Base-by-base conservation (phyloP, 257 asterid genomes). In the Nemophila menziesii region DNA sequence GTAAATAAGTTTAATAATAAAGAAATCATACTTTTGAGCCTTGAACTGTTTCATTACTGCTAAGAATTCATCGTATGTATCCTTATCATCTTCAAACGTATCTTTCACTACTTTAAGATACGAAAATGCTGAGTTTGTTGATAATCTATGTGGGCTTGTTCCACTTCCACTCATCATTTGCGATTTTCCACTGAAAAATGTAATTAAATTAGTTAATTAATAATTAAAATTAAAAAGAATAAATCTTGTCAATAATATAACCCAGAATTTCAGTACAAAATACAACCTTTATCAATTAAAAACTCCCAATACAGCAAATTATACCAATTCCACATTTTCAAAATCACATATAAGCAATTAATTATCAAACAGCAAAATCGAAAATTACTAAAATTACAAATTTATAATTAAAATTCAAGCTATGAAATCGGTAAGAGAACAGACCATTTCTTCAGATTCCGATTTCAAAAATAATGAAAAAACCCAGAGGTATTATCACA, bases 1-100 rank as follows among this genome's bases (percentile, higher is more conserved):
- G 20, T 7, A n/a, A 18, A 16, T 22, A 11, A 13, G 26, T 17
- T 5, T 5, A 43, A 17, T 15, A 49, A 41, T 27, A 33, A 24
- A 1, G 22, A 41, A 16, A 10, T 11, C 44, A 49, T 21, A 85
- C 99, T 94, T 85, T 66, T 81, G 93, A 40, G 82, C 70, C 76
- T 79, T 82, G 58, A 86, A 92, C 70, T 82, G 86, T 73, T 82
- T 86, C 99, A 92, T 92, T 60, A 92, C 81, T 17, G 75, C 94
- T 53, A 92, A 92, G 63, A 92, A 92, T n/a, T 77, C 77, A 17
- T 77, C 76, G 29, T 92, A 92, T 61, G 68, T 79, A 58, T 82
- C 92, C 67, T 51, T 76, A 52, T 55, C 72, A 59, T 80, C 92
- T 51, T 69, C 77, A 72, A 92, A 92, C 42, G 55, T 70, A 39